These are phyloP conservation scores for Sodiomyces alkalinus DNA, from an alignment of 2,329 filamentous ascomycete genomes.

Conservation along the genomic window DNA sequence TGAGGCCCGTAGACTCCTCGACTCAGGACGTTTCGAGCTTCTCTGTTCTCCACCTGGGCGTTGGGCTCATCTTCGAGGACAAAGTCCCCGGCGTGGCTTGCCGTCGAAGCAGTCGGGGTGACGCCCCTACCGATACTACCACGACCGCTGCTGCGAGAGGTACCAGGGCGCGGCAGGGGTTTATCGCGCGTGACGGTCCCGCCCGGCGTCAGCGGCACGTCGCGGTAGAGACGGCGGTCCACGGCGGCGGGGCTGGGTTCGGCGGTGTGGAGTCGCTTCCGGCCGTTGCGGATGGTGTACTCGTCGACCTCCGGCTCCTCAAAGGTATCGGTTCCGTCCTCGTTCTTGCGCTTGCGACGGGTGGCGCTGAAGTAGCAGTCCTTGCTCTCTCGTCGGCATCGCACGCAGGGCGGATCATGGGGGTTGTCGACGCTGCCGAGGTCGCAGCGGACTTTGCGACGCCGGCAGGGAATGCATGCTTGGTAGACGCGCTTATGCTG, in stretches of 20 bases:
- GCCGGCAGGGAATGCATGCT: constrained; percentile 46
- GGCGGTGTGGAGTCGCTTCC: constrained; percentile 45
- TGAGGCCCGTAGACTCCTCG: constrained; percentile 76
- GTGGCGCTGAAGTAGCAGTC: constrained; percentile 96
- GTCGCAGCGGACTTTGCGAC: constrained; percentile 47
- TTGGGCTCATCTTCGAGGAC: constrained; percentile 37
- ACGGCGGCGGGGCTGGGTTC: constrained; percentile 25
- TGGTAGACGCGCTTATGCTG: constrained; percentile 50
- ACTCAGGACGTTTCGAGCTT: constrained; percentile 50
- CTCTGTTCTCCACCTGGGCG: constrained; percentile 47
- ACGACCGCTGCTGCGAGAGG: constrained; percentile 10
- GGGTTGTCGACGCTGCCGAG: constrained; percentile 77
- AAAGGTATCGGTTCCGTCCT: constrained; percentile 32
- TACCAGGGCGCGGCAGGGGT: constrained; percentile 48
- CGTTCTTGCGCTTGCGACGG: constrained; percentile 74
- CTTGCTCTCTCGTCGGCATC: constrained; percentile 88
- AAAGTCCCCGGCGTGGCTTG: constrained; percentile 19
- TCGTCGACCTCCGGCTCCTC: constrained; percentile 36
- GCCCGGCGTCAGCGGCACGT: constrained; percentile 48
- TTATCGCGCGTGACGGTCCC: constrained; percentile 50
- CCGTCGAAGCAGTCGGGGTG: constrained; percentile 10
- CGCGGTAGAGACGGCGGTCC: constrained; percentile 31
- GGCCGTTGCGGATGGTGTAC: constrained; percentile 57
- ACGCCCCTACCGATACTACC: too few species aligned
- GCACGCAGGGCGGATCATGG: constrained; percentile 81